Evolutionary conservation across 306 rosid species (phyloP).

Genomic region (Trifolium pratense): DNA sequence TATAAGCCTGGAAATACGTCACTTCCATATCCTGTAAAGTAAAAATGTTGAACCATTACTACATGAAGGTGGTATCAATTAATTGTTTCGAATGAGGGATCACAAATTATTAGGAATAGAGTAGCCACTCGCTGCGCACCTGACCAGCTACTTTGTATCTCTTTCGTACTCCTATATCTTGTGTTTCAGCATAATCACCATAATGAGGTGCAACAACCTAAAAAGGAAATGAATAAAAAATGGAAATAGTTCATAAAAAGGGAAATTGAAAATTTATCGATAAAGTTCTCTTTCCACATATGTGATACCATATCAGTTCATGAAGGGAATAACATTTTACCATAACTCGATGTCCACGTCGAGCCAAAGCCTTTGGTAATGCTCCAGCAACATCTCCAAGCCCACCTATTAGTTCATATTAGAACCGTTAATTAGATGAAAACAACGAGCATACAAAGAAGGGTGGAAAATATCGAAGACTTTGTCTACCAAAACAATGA

Average conservation of each 20-base stretch:
- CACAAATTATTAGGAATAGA: slow-evolving; percentile 30
- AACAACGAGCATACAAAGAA: slow-evolving; percentile 19
- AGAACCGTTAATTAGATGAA: slow-evolving; percentile 35
- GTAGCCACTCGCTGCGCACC: slow-evolving; percentile 59
- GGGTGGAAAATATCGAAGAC: slow-evolving; percentile 13
- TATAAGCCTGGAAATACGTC: slow-evolving; percentile 66
- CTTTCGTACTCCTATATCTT: slow-evolving; percentile 67
- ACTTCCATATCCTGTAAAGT: slow-evolving; percentile 84
- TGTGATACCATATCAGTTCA: slow-evolving; percentile 13
- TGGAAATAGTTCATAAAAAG: slow-evolving; percentile 1
- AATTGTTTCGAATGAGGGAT: slow-evolving; percentile 1
- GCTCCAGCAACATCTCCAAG: slow-evolving; percentile 99
- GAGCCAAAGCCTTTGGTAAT: slow-evolving; percentile 97
- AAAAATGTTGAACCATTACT: slow-evolving; percentile 33
- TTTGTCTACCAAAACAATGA: neutral
- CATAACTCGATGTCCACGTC: slow-evolving; percentile 99
- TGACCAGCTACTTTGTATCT: slow-evolving; percentile 74
- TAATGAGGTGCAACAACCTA: slow-evolving; percentile 86
- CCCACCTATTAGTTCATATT: slow-evolving; percentile 72
- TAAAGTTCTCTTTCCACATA: slow-evolving; percentile 10
- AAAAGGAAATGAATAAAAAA: slow-evolving; percentile 30
- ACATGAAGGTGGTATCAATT: slow-evolving; percentile 14
- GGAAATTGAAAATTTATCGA: slow-evolving; percentile 7
- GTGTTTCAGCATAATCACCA: slow-evolving; percentile 66
- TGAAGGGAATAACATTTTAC: slow-evolving; percentile 51